phyloP scores from a whole-genome alignment of 148 eudicot genomes.

The Selenicereus undatus region DNA sequence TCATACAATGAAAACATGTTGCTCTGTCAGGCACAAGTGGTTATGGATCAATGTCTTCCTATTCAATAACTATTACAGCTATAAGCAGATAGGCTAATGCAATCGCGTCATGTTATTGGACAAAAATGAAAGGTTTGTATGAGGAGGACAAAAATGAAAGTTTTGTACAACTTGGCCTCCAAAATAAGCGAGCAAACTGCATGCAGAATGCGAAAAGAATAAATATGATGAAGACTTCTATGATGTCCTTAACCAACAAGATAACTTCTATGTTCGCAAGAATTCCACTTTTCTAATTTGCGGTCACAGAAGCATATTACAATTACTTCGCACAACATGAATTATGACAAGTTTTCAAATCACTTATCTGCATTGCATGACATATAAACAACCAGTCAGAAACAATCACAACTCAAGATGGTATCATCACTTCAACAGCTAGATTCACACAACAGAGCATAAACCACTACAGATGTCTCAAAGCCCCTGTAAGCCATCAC shows the following conservation, averaged over 20 bases:
- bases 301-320: not conserved
- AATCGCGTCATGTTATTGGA: not conserved
- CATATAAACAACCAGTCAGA: not conserved
- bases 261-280: not conserved
- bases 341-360: not conserved
- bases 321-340: slow-evolving; percentile 4
- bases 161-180: not conserved
- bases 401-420: not conserved
- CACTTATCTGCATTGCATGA: not conserved
- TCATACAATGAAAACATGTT: not conserved
- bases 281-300: not conserved
- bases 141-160: too few species aligned
- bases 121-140: not conserved
- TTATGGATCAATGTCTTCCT: not conserved
- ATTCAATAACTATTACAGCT: not conserved
- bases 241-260: not conserved
- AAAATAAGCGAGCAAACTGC: not conserved
- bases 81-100: not conserved
- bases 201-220: not conserved
- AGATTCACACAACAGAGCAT: not conserved
- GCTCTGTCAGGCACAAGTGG: not conserved
- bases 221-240: not conserved
- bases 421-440: not conserved
- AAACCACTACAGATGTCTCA: not conserved
- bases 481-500: not conserved